phyloP scores from a whole-genome alignment of 2,329 filamentous ascomycete species.

The Calonectria honghensis region DNA sequence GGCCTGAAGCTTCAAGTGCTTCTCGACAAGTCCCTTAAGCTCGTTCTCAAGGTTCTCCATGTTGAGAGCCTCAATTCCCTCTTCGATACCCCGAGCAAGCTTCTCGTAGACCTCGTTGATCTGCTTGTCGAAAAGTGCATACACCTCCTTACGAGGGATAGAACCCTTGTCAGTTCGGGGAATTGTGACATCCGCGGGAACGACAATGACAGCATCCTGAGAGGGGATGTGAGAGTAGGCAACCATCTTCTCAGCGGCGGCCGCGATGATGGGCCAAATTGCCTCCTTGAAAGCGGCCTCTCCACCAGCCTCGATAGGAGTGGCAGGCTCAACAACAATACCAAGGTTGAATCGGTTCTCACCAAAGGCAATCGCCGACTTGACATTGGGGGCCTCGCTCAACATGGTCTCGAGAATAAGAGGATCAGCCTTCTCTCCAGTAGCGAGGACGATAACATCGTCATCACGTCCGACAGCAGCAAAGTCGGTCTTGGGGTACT shows the following conservation, averaged over 20 bases:
- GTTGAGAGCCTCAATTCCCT: slow-evolving; percentile 41
- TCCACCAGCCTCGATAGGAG: slow-evolving; percentile 7
- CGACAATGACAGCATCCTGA: slow-evolving; percentile 46
- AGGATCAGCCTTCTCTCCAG: slow-evolving; percentile 53
- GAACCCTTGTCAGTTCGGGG: slow-evolving; percentile 54
- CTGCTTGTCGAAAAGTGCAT: slow-evolving; percentile 45
- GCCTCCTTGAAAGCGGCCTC: slow-evolving; percentile 40
- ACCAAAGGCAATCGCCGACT: slow-evolving; percentile 48
- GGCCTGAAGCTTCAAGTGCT: slow-evolving; percentile 32
- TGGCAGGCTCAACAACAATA: slow-evolving; percentile 49
- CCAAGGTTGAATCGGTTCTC: slow-evolving; percentile 50
- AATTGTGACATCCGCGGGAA: slow-evolving; percentile 34
- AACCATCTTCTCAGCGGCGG: slow-evolving; percentile 46
- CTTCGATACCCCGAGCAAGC: slow-evolving; percentile 36
- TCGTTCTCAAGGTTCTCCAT: slow-evolving; percentile 39
- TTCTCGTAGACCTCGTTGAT: slow-evolving; percentile 44
- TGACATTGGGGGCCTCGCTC: slow-evolving; percentile 43
- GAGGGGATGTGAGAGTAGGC: slow-evolving; percentile 47
- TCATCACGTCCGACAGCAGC: slow-evolving; percentile 59
- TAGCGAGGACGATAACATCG: slow-evolving; percentile 53
- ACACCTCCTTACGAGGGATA: slow-evolving; percentile 49
- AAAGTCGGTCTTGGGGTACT: slow-evolving; percentile 50
- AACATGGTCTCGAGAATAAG: slow-evolving; percentile 49
- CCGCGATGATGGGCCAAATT: slow-evolving; percentile 47
- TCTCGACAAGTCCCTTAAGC: slow-evolving; percentile 38